Base-by-base conservation (phyloP, 2,329 filamentous ascomycete genomes). In the Sphaerulina populicola region DNA sequence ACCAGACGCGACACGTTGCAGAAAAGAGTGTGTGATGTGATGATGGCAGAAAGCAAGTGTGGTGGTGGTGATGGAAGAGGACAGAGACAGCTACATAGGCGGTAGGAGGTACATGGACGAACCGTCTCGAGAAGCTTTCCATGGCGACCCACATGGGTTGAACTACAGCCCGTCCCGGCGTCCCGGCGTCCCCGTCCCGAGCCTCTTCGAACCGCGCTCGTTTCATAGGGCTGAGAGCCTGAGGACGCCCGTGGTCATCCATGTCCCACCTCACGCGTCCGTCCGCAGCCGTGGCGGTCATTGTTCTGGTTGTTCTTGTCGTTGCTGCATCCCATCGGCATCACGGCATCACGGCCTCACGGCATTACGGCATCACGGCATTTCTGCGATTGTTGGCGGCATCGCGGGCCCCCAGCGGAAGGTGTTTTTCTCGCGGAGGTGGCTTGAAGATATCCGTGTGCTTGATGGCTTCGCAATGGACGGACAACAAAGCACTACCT, bases 381-480 rank as follows among this genome's bases (percentile, higher is more conserved):
- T 35, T n/a, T 35, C 31, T 35, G 31, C 7, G 18, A 35, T 35
- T 35, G 23, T 27, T 27, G 23, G 23, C 23, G 23, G 23, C 5
- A 27, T 35, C 10, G 31, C 10, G 31, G 8, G 31, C 31, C 6
- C 12, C 31, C 10, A 9, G 31, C 31, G 31, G 10, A 35, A 11
- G 10, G 31, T n/a, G 31, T 35, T 11, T 4, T 35, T 4, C 1
- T 35, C 31, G 23, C 23, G 12, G 31, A 35, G 4, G 31, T n/a
- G 31, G 31, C 31, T 35, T n/a, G 31, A 11, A 35, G 2, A 39
- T 8, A 9, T 11, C 33, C 11, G 14, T 14, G 14, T 14, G 11
- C 14, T 47, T 39, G 18, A 47, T 47, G 44, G 44, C 21, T 47
- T 47, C 45, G 45, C 45, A 35, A 47, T 47, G 45, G 45, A 47